These are phyloP conservation scores for Penicillium ochrochloron DNA, from an alignment of 495 filamentous ascomycete genomes.

Conservation along the genomic window DNA sequence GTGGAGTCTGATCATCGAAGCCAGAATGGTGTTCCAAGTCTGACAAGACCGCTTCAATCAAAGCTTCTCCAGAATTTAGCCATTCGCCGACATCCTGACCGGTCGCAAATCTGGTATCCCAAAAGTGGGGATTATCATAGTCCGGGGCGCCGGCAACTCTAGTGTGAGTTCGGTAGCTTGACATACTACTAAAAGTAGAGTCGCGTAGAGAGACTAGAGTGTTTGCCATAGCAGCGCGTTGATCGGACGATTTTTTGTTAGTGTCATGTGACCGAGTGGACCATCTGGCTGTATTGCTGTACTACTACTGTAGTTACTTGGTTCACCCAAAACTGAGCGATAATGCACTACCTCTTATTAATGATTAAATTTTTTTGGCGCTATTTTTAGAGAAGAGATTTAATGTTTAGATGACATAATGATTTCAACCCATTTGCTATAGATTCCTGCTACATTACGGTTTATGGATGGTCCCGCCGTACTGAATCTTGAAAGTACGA, in stretches of 20 bases:
- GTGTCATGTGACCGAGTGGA: no score
- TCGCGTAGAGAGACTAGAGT: neutral
- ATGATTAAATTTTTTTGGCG: no score
- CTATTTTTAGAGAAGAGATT: no score
- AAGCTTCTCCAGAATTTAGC: conserved; percentile 45
- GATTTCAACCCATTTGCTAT: no score
- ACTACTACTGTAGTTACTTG: no score
- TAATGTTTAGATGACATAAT: no score
- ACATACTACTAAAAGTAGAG: conserved; percentile 10
- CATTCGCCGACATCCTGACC: conserved; percentile 50
- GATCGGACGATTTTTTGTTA: neutral
- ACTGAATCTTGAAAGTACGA: no score
- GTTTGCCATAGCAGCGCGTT: neutral
- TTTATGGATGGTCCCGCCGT: no score
- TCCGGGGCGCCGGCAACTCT: conserved; percentile 42
- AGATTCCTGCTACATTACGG: no score
- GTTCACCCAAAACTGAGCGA: no score
- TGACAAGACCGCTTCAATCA: conserved; percentile 38
- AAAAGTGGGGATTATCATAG: conserved; percentile 46
- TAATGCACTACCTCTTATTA: no score
- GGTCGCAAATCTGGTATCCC: conserved; percentile 47
- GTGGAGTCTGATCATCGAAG: conserved; percentile 20
- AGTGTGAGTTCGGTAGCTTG: conserved; percentile 23
- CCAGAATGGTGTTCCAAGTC: conserved; percentile 29
- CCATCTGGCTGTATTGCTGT: no score